These are phyloP conservation scores for Penicillium fuscoglaucum DNA, from an alignment of 2,329 filamentous ascomycete species.

Conservation along the genomic window DNA sequence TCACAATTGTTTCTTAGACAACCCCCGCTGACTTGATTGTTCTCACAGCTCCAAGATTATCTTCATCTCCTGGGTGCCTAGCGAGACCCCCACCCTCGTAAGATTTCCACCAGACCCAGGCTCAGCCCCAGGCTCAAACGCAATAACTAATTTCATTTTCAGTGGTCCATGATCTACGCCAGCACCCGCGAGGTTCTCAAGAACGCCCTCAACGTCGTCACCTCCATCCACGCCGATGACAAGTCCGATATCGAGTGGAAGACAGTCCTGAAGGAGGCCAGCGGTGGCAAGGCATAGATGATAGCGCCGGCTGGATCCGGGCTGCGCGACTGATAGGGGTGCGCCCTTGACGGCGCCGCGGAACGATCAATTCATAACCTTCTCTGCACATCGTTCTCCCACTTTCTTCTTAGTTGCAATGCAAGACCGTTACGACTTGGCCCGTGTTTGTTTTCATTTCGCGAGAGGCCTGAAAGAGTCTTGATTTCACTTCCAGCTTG, in stretches of 20 bases:
- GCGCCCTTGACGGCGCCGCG: conserved; percentile 25
- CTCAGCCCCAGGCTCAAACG: neutral
- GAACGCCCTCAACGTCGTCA: conserved; percentile 48
- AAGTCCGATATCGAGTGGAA: conserved; percentile 47
- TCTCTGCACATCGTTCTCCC: conserved; percentile 32
- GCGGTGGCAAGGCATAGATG: conserved; percentile 45
- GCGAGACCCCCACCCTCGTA: conserved; percentile 43
- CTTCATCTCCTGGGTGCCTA: conserved; percentile 53
- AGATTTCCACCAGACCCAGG: conserved; percentile 16
- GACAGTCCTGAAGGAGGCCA: conserved; percentile 40
- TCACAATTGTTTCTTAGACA: neutral
- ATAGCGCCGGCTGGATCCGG: conserved; percentile 39
- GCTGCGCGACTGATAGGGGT: conserved; percentile 29
- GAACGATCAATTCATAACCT: conserved; percentile 31
- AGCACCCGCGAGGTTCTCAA: conserved; percentile 51
- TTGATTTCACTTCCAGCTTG: conserved; percentile 17
- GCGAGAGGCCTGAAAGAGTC: conserved; percentile 9
- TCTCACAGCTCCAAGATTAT: conserved; percentile 50
- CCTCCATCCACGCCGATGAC: conserved; percentile 46
- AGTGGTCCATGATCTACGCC: conserved; percentile 54
- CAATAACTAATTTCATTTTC: conserved; percentile 18
- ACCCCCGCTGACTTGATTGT: conserved; percentile 19
- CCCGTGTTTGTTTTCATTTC: conserved; percentile 22
- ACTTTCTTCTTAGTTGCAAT: conserved; percentile 38
- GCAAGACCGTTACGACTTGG: conserved; percentile 41